Base-by-base conservation (phyloP, 805 yeast genomes). In the Wickerhamomyces pijperi region DNA sequence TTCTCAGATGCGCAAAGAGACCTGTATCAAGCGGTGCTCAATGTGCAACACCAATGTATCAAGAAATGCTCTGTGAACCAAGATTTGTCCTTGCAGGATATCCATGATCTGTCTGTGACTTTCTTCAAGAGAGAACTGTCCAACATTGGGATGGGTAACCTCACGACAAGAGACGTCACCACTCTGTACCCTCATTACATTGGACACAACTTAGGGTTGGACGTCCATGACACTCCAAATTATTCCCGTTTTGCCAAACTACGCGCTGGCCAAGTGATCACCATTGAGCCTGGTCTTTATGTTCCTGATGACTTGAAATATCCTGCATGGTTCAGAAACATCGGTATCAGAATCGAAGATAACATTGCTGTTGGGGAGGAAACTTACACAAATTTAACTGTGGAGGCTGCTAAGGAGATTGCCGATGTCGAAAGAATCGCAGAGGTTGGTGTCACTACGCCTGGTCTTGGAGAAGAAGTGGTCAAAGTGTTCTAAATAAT, bases 261-360 rank as follows among this genome's bases (percentile, higher is more conserved):
- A 36, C 60, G 60, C 35, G 64, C 66, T 17, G 88, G 88, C 18
- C 94, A 86, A 55, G 97, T 90, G 4, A 67, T 92, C 36, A 92
- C 99, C 2, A 76, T 94, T 19, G 99, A 94, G 57, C 98, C 98
- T 0, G 99, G 98, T 20, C 70, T 92, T 21, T 92, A 92, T 56
- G 73, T 94, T 34, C 97, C 98, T 1, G 67, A 72, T 47, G 76
- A 72, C 39, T 48, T 54, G 19, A 66, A 64, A 42, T 90, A 79
- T 70, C 97, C 98, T 18, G 67, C 72, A 44, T 76, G 76, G 49
- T 90, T 74, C 63, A 79, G 84, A 52, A 88, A 88, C 23, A 80
- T 92, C 37, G 99, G 97, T 2, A 82, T 92, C 19, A 76, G 99
- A 50, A 82, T 92, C 25, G 99, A 92, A 59, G 99, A 92, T 61